Base-by-base conservation (phyloP, 1,139 yeast genomes). In the Candida anutae region DNA sequence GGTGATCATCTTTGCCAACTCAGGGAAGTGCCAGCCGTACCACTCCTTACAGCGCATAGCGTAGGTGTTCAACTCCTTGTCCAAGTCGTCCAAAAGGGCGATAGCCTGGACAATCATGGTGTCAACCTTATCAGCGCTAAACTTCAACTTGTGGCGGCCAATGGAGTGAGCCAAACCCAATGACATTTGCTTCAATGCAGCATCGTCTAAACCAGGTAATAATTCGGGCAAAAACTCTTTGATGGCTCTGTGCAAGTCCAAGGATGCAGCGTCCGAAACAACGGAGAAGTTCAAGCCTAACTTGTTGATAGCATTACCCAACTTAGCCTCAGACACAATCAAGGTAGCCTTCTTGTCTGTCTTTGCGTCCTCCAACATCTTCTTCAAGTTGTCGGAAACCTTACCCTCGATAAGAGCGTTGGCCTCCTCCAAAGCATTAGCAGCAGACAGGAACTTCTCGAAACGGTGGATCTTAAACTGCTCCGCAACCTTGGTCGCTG, bases 11-110 rank as follows among this genome's bases (percentile, higher is more conserved):
- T 90, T 90, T 51, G 95, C 95, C 74, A 90, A 75, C 65, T 90
- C 99, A 24, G 99, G 99, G 77, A 90, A 93, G 60, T 90, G 99
- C 99, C 99, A 90, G 42, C 98, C 97, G 64, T 93, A 90, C 99
- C 99, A 90, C 68, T 90, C 99, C 68, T 88, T 88, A 55, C 77
- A 75, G 68, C 99, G 79, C 99, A 90, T 90, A 43, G 97, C 90
- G 51, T 84, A 90, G 29, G 97, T 93, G 69, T 90, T 90, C 50
- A 90, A 74, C 57, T 93, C 98, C 66, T 90, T 90, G 66, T 90
- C 98, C 51, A 90, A 75, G 56, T 93, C 95, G 52, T 90, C 99
- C 52, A 90, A 73, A 42, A 93, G 69, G 20, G 98, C 95, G 63
- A 90, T 90, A 34, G 98, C 98, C 69, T 93, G 98, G 40, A 90